Percentiles rank a stretch among this genome's conserved stretches.
phyloP scores from a whole-genome alignment of 257 asterid genomes.

The Eucommia ulmoides region DNA sequence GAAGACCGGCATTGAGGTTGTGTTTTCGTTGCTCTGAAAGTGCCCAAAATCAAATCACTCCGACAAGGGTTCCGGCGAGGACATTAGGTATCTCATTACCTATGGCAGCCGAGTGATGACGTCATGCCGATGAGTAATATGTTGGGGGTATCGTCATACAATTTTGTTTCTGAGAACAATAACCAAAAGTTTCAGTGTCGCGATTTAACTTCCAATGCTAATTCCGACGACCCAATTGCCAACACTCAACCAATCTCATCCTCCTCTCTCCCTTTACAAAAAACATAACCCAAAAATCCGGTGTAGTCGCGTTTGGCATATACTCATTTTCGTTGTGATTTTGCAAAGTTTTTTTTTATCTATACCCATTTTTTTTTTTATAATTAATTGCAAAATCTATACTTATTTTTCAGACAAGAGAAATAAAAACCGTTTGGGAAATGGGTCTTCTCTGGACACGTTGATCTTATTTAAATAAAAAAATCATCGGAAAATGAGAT shows the following conservation, averaged over 20 bases:
- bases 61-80: slow-evolving; percentile 12
- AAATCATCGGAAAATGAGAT: slow-evolving; percentile 18
- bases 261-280: slow-evolving; percentile 9
- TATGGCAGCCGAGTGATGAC: slow-evolving; percentile 69
- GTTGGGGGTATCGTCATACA: slow-evolving; percentile 35
- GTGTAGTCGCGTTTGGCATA: slow-evolving; percentile 18
- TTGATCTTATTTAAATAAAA: slow-evolving; percentile 4
- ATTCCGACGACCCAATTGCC: slow-evolving; percentile 35
- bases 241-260: slow-evolving; percentile 15
- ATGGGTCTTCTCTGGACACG: slow-evolving; percentile 23
- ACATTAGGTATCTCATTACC: slow-evolving; percentile 38
- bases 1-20: slow-evolving; percentile 34
- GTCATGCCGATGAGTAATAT: slow-evolving; percentile 30
- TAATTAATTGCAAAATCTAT: too few species aligned
- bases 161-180: slow-evolving; percentile 37
- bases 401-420: slow-evolving; percentile 18
- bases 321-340: too few species aligned
- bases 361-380: too few species aligned
- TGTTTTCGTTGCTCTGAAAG: slow-evolving; percentile 56
- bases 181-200: slow-evolving; percentile 44
- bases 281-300: slow-evolving; percentile 19
- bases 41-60: slow-evolving; percentile 37
- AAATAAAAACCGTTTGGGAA: slow-evolving; percentile 18
- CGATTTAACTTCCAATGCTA: slow-evolving; percentile 44
- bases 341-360: too few species aligned